Evolutionary conservation across 352 stramenopile species (phyloP), one percentile per base, ranked within the genome.

Genomic region (Phytophthora cactorum): DNA sequence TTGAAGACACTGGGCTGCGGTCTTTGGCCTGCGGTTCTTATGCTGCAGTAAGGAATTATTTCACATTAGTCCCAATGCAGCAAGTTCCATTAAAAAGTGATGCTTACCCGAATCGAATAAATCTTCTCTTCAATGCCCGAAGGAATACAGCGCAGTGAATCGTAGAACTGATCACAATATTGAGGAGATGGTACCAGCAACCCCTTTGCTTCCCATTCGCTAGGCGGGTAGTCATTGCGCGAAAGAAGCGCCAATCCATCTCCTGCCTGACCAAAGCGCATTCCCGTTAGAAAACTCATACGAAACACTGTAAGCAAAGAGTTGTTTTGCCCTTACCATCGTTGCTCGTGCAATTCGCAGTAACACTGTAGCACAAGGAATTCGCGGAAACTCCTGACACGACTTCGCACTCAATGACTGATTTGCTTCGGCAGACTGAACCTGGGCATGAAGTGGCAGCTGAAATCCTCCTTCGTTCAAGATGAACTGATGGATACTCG

Each of bases 301-400:
- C 22, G 22, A 22, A 27, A 31, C 14, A 12, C 17, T 66, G 12
- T 11, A 12, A 14, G 7, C 11, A 54, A 51, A n/a, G 14, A 8
- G 50, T 51, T 46, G 47, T 47, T 45, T n/a, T 38, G 49, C 27
- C 69, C 22, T 27, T 72, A 90, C 84, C 63, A 68, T 72, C 15
- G 71, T 78, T 6, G 86, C 88, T 17, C 50, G 75, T 38, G 68
- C 72, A 11, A 97, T 65, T 41, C 91, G 82, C 15, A 97, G 52
- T 45, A 97, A 49, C 8, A 97, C 15, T 2, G 89, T 96, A 6
- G 87, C 82, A 60, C 91, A 97, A 7, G 89, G 86, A 12, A 97
- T 60, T 53, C 74, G 75, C 31, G 76, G 69, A n/a, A 78, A 82
- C 2, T 44, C 43, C 0, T 81, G 76, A 12, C 84, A 72, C 4